Base-by-base conservation (phyloP, 495 filamentous ascomycete species). In the Extremus antarcticus region DNA sequence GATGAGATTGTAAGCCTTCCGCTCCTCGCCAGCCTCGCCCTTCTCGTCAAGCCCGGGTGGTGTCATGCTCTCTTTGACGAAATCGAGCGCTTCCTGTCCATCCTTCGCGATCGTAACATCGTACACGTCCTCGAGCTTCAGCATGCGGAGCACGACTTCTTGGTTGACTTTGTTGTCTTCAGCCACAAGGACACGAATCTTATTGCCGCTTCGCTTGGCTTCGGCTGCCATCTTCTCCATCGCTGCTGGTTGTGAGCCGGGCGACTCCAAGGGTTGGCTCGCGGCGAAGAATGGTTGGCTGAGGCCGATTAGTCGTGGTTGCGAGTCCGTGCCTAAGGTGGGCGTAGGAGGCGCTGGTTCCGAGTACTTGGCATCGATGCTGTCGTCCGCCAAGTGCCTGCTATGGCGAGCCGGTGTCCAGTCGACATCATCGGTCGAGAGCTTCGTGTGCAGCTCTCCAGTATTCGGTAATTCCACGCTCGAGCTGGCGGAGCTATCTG, bases 111-210 rank as follows among this genome's bases (percentile, higher is more conserved):
- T 63, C 2, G 68, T 71, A 15, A 73, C 69, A 51, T 73, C 66
- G 62, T 80, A 82, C 23, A 86, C 78, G 43, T 83, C 79, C 65
- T 86, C 83, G 7, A 85, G 70, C 53, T 82, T 83, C 43, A 86
- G 68, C 82, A 86, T 85, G 49, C 80, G 78, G n/a, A 84, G 68
- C 25, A 95, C 89, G 16, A 96, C 90, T 63, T 95, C 88, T 63
- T 94, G 86, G 64, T 96, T 96, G n/a, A 90, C 88, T 25, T 82
- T 82, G 64, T 96, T 96, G 71, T 96, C 90, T 65, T 96, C 90
- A 0, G 90, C 90, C 21, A 96, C 90, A n/a, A 96, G 71, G 3
- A 95, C 86, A 25, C 85, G 81, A 23, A 94, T 75, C 64, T 82
- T 87, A 22, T 78, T 76, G 1, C 75, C 78, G 23, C 40, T 57